Base-by-base conservation (phyloP, 352 stramenopile species). In the Pythium plurisporium region DNA sequence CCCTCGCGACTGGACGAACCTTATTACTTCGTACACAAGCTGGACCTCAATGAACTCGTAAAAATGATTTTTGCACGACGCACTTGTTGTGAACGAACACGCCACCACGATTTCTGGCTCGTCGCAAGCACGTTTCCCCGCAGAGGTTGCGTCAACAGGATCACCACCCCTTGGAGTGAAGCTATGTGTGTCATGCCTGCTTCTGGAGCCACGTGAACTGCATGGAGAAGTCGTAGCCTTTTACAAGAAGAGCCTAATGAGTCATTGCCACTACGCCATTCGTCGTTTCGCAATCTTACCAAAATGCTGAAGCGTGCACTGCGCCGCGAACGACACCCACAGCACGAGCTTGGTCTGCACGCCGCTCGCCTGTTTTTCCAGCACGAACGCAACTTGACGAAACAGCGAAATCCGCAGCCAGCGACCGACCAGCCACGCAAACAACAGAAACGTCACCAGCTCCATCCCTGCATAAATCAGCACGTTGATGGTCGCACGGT, bases 321-420 rank as follows among this genome's bases (percentile, higher is more conserved):
- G 65, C 27, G 76, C 53, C 31, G 73, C 60, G 27, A 76, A 79
- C 25, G 72, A 58, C 4, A 70, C 62, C 22, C 70, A 73, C 4
- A 74, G 46, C 10, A 67, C 49, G 0, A 76, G 55, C 26, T 74
- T 76, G 2, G 64, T 67, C 45, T 76, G 65, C 7, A 72, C 52
- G 3, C 59, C 34, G n/a, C 29, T 33, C 11, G 25, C 23, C 1
- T 76, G 61, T 1, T 4, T 44, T 19, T 70, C 62, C 3, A 79
- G 48, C 45, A 80, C 69, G 34, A 80, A 77, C 0, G 62, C 53
- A 5, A 77, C 41, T 41, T 77, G 69, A 19, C 62, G 45, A 5
- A 70, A 12, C 14, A 51, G 22, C 17, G 70, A 74, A 15, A 64
- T 34, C 27, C 41, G 46, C 14, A 55, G 27, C 29, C 30, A 58